Evolutionary conservation across 345 rosid genomes (phyloP).

Genomic region (Sonneratia caseolaris): DNA sequence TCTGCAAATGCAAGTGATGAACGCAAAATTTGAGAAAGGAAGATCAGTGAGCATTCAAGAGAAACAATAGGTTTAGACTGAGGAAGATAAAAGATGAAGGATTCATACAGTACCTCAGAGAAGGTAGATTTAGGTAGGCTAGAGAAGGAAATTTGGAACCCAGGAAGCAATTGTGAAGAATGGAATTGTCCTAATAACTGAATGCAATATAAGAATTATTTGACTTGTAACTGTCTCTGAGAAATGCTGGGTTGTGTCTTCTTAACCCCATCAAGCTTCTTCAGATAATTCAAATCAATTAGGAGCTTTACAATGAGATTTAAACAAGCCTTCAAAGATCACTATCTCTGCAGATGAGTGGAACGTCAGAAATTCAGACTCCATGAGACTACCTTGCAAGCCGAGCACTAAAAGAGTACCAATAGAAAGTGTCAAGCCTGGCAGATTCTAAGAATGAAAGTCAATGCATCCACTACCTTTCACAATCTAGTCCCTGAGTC

Average conservation of each 20-base stretch:
- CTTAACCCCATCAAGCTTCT: not conserved
- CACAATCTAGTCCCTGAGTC: not conserved
- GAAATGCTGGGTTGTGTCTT: conserved; percentile 1
- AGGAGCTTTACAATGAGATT: not conserved
- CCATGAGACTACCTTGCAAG: not conserved
- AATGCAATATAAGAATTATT: not conserved
- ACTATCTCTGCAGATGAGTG: not conserved
- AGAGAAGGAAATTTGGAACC: conserved; percentile 5
- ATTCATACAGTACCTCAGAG: not conserved
- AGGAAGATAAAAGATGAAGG: not conserved
- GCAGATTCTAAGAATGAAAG: not conserved
- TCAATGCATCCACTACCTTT: not conserved
- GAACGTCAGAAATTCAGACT: not conserved
- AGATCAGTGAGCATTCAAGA: not conserved
- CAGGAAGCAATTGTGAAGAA: not conserved
- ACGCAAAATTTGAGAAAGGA: not conserved
- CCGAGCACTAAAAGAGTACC: not conserved
- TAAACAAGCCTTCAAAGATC: not conserved
- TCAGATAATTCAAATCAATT: not conserved
- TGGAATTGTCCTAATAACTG: not conserved
- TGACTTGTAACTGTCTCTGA: not conserved
- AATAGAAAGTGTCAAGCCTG: not conserved
- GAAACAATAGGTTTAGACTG: not conserved
- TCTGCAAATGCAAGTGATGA: not conserved
- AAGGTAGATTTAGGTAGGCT: conserved; percentile 1